A percentile compares a stretch with the other conserved stretches of the same genome.
Conservation (phyloP, 2,329 filamentous ascomycete genomes). For the Pseudogymnoascus sp. region DNA sequence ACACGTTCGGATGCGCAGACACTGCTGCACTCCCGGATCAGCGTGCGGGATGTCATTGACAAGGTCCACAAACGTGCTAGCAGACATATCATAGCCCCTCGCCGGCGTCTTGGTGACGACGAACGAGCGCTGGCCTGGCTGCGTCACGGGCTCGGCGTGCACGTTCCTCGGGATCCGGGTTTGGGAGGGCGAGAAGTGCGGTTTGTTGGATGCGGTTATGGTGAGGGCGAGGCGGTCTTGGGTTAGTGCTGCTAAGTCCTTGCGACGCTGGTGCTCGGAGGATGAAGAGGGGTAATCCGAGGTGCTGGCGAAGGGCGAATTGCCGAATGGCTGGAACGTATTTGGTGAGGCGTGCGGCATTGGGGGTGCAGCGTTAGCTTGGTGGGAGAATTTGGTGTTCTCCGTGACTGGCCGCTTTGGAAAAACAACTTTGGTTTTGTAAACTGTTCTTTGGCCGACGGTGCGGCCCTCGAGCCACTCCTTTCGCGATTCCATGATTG, state of each 20-base stretch:
- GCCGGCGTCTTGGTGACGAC: constrained; percentile 48
- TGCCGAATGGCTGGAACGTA: constrained; percentile 2
- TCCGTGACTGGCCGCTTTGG: constrained; percentile 13
- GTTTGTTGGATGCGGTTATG: constrained; percentile 26
- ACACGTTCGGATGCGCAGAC: constrained; percentile 44
- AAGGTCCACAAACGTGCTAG: constrained; percentile 51
- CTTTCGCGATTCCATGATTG: constrained; percentile 60
- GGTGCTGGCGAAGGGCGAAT: background rate
- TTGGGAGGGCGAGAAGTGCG: constrained; percentile 32
- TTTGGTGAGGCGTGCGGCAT: background rate
- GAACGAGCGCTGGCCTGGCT: constrained; percentile 31
- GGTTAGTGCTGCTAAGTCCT: constrained; percentile 15
- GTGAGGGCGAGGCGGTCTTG: constrained; percentile 22
- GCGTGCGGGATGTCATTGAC: constrained; percentile 42
- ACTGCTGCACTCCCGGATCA: constrained; percentile 26
- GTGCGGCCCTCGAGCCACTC: constrained; percentile 56
- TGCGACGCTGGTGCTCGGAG: background rate
- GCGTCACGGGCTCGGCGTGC: constrained; percentile 38
- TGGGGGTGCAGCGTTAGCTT: background rate
- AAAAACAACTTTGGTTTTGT: constrained; percentile 49
- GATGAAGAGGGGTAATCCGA: background rate
- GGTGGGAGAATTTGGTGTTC: background rate
- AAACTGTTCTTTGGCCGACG: constrained; percentile 57
- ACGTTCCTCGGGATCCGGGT: constrained; percentile 36
- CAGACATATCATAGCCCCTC: constrained; percentile 46